A percentile compares a stretch with the other conserved stretches of the same genome.
Conservation (phyloP, 106 monocot genomes). For the Hemerocallis citrina region DNA sequence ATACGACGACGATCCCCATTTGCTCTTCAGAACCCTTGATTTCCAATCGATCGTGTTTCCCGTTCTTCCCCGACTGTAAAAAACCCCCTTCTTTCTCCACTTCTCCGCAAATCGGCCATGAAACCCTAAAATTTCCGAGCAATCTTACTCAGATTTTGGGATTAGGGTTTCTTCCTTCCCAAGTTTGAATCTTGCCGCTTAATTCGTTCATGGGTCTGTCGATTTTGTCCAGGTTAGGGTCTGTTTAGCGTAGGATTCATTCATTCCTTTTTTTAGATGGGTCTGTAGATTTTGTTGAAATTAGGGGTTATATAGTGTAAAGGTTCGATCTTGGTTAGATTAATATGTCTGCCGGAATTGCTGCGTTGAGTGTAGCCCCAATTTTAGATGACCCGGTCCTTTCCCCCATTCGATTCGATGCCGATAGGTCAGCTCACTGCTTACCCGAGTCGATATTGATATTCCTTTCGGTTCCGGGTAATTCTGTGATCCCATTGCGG, state of each 20-base stretch:
- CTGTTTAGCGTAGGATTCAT: background rate
- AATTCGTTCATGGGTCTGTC: background rate
- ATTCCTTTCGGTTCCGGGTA: slow-evolving; percentile 51
- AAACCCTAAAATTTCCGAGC: slow-evolving; percentile 4
- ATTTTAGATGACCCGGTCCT: slow-evolving; percentile 27
- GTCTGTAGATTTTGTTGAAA: no score
- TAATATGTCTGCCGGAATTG: slow-evolving; percentile 57
- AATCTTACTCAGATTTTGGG: slow-evolving; percentile 1
- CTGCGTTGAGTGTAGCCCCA: slow-evolving; percentile 13
- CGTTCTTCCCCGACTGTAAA: no score
- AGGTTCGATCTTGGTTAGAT: no score
- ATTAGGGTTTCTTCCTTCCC: slow-evolving; percentile 1
- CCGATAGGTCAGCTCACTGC: slow-evolving; percentile 28
- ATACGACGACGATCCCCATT: no score
- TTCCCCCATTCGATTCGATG: slow-evolving; percentile 27
- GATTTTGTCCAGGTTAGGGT: background rate
- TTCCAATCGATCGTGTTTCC: no score
- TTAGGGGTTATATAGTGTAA: no score
- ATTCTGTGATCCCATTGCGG: slow-evolving; percentile 38
- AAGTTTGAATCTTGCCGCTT: background rate
- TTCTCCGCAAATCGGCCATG: background rate
- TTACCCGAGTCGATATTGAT: slow-evolving; percentile 47
- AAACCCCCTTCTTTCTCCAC: background rate
- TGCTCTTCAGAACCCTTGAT: no score
- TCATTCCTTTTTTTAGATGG: background rate